phyloP scores from a whole-genome alignment of 2,329 filamentous ascomycete genomes.

The Fusarium sp. region DNA sequence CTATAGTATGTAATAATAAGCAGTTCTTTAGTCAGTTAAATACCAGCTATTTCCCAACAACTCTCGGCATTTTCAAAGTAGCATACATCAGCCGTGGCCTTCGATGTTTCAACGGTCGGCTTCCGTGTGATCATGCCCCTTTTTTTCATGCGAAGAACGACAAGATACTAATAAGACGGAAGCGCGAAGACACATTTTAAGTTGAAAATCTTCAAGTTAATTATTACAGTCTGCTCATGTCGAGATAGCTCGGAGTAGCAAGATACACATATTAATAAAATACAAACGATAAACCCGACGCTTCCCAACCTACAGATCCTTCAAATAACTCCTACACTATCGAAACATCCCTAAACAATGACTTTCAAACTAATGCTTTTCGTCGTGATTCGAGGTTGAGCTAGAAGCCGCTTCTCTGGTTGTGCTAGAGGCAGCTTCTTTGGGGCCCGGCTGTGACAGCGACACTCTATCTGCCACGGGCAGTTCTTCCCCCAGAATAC shows the following conservation, averaged over 20 bases:
- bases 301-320: background rate
- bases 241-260: background rate
- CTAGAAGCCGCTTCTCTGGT: conserved; percentile 14
- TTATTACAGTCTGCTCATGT: background rate
- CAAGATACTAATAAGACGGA: background rate
- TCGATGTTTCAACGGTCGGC: accelerated
- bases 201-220: background rate
- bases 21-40: background rate
- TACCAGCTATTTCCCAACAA: background rate
- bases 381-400: conserved; percentile 25
- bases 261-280: background rate
- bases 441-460: conserved; percentile 7
- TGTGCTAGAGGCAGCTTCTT: background rate
- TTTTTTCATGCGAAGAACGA: background rate
- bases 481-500: conserved; percentile 36
- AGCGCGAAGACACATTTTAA: accelerated
- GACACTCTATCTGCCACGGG: conserved; percentile 22
- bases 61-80: background rate
- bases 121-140: too few species aligned
- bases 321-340: background rate
- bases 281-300: background rate
- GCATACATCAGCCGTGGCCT: too few species aligned
- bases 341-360: background rate
- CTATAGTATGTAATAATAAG: conserved; percentile 1
- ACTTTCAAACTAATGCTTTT: background rate